Evolutionary conservation across 345 rosid species (phyloP), one percentile per base, ranked within the genome.

Genomic region (Moricandia moricandioides): DNA sequence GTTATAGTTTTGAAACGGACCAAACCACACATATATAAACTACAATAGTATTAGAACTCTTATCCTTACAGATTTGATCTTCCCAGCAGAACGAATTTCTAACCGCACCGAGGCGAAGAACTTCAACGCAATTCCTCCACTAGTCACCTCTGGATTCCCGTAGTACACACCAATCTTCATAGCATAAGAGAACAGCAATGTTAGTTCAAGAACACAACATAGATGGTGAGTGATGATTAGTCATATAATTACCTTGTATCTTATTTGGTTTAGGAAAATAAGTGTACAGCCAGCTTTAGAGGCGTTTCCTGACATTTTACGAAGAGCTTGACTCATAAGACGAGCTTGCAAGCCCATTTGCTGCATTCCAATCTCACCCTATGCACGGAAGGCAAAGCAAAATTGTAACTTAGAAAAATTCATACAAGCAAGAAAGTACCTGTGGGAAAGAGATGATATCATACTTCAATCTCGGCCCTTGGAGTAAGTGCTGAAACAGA

Each of bases 351-450:
- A 80, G 6, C 98, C 98, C 84, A 94, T 94, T 79, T 94, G 97
- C 84, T 91, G 98, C 98, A 91, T 94, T 77, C 98, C 98, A 45
- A 94, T 94, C 85, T 94, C 98, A 74, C 98, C 98, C 97, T 91
- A 75, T 1, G 69, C 52, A 73, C 16, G 24, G 2, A 21, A 68
- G 9, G 4, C n/a, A n/a, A 69, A 73, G 16, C 29, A 33, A 8
- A 8, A 55, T n/a, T 27, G 12, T 0, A 62, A 6, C 7, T 56
- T 35, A 24, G 35, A 16, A 12, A 39, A 39, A 11, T 24, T 63
- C 17, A 70, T 29, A 57, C 51, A 43, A 43, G 51, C 51, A 43
- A 43, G 16, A 43, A 40, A 43, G 49, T 43, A 43, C 16, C 12
- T 43, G 49, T 12, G 49, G 49, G 49, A 1, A 43, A 43, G 51